Base-by-base conservation (phyloP, 768 basidiomycete species). In the Mycena maculata region DNA sequence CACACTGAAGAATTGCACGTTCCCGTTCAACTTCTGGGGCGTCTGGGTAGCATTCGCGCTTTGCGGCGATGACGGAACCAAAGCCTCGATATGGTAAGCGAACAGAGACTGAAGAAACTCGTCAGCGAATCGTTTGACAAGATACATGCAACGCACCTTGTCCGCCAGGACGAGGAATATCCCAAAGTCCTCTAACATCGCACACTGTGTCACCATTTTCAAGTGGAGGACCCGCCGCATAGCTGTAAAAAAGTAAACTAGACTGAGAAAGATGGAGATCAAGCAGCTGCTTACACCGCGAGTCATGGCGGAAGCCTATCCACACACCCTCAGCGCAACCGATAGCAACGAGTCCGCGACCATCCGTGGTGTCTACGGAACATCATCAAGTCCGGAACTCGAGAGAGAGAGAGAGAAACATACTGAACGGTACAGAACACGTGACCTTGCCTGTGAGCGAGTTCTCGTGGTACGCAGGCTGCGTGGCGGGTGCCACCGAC, bases 301-400 rank as follows among this genome's bases (percentile, higher is more conserved):
- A 91, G 77, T 97, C 93, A 69, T 94, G 92, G 42, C 94, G 88
- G 80, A 96, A 92, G 0, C 97, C 97, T 73, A 99, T 98, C 94
- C 96, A 99, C 7, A 99, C 95, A 36, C 98, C 98, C 74, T 98
- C 95, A 0, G 92, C 91, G 77, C 96, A 98, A 10, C 96, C 98
- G 71, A 98, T 90, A 0, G 96, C 95, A 42, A 98, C 92, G 16
- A 99, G 84, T 15, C 89, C 89, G 27, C 95, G 88, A 7, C 92
- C 91, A 75, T 98, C 95, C 7, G 90, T 83, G 7, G 95, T 97
- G 67, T 87, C 96, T 97, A 58, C 28, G 56, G 15, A 38, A 57
- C 48, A 53, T 25, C 69, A 42, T 11, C 28, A 53, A 39, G 45
- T 41, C n/a, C 13, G 20, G 5, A n/a, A 28, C 27, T 48, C 23